A percentile compares a stretch with the other conserved stretches of the same genome.
Evolutionary conservation across 352 stramenopile genomes (phyloP).

Genomic region (Phytophthora citrophthora): DNA sequence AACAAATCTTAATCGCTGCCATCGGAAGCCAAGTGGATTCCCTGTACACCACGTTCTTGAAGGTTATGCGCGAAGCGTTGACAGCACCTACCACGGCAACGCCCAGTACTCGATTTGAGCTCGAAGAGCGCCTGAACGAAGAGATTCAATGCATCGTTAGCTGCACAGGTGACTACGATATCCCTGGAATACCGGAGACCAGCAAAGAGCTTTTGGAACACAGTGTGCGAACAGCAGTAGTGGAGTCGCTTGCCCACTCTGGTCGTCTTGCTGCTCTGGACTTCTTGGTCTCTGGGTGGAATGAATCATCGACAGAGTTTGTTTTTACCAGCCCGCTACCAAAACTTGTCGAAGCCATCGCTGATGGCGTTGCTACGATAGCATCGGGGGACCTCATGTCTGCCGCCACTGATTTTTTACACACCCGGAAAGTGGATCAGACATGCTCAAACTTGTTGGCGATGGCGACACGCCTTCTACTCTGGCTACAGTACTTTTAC

Average conservation of each 20-base stretch:
- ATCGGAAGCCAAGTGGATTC: slow-evolving; percentile 54
- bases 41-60: slow-evolving; percentile 54
- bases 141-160: slow-evolving; percentile 55
- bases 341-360: slow-evolving; percentile 64
- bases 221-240: slow-evolving; percentile 42
- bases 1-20: slow-evolving; percentile 41
- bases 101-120: slow-evolving; percentile 28
- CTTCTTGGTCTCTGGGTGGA: slow-evolving; percentile 67
- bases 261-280: slow-evolving; percentile 57
- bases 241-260: slow-evolving; percentile 58
- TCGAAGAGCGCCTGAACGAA: slow-evolving; percentile 60
- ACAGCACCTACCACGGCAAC: slow-evolving; percentile 20
- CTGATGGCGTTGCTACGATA: slow-evolving; percentile 57
- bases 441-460: slow-evolving; percentile 67
- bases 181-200: slow-evolving; percentile 51
- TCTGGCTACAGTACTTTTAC: slow-evolving; percentile 77
- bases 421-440: slow-evolving; percentile 72
- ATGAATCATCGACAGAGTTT: slow-evolving; percentile 20
- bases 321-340: slow-evolving; percentile 52
- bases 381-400: slow-evolving; percentile 63
- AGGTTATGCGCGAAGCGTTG: slow-evolving; percentile 42
- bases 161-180: slow-evolving; percentile 41
- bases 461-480: slow-evolving; percentile 54
- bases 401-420: slow-evolving; percentile 51
- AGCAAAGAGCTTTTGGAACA: slow-evolving; percentile 44